These are phyloP conservation scores for Arachis monticola DNA, from an alignment of 331 rosid species.

Conservation along the genomic window DNA sequence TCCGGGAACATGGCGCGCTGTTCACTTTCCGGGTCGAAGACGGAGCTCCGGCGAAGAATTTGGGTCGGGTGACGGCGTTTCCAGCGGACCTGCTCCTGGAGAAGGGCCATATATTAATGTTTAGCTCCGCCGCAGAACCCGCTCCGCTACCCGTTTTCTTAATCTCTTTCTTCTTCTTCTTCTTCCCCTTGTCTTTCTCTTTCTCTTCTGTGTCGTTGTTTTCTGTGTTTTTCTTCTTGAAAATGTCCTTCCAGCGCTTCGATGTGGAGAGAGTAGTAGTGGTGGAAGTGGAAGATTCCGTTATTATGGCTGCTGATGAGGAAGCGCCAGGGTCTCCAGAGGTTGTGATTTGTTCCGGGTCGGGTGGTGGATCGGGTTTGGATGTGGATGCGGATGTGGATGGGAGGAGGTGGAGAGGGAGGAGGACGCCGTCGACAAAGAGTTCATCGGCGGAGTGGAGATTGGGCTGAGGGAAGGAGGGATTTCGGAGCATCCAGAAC, in stretches of 20 bases:
- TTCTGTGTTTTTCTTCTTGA: conserved; percentile 62
- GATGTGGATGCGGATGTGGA: conserved; percentile 2
- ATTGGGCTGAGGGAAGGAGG: conserved; percentile 71
- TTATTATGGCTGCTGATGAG: conserved; percentile 36
- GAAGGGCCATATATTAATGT: conserved; percentile 96
- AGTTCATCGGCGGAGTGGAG: conserved; percentile 93
- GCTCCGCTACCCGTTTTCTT: conserved; percentile 52
- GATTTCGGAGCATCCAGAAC: conserved; percentile 96
- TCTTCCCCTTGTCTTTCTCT: conserved; percentile 44
- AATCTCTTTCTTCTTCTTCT: conserved; percentile 53
- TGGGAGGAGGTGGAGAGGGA: conserved; percentile 71
- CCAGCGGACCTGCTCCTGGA: conserved; percentile 97
- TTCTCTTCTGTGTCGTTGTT: conserved; percentile 29
- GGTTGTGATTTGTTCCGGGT: conserved; percentile 28
- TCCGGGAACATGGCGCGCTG: conserved; percentile 98
- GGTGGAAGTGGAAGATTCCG: conserved; percentile 29
- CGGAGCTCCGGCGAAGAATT: conserved; percentile 54
- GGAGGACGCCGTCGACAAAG: conserved; percentile 80
- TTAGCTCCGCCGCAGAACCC: conserved; percentile 75
- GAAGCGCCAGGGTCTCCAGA: conserved; percentile 37
- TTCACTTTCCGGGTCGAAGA: conserved; percentile 65
- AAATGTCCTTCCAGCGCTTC: conserved; percentile 89
- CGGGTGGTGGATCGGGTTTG: conserved; percentile 31
- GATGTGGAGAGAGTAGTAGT: conserved; percentile 47
- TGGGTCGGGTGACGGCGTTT: conserved; percentile 67